A percentile compares a stretch with the other conserved stretches of the same genome.
Conservation (phyloP, 176 grass and related monocot genomes). For the Ampelocalamus luodianensis region DNA sequence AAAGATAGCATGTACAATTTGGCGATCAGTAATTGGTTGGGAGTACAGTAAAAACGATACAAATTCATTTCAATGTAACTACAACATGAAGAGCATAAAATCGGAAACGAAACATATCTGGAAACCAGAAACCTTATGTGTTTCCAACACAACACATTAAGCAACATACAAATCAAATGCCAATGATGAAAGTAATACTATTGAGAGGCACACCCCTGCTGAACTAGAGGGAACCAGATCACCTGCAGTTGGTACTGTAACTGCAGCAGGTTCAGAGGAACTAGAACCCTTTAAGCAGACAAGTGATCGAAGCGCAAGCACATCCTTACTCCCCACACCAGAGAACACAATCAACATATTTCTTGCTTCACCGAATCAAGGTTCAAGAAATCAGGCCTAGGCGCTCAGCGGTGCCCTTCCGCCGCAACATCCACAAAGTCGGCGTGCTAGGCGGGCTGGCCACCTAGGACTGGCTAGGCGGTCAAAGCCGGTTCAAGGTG, state of each 20-base stretch:
- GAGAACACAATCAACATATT: too few species aligned
- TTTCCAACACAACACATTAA: neutral
- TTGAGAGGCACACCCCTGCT: neutral
- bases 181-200: neutral
- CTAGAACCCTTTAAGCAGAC: too few species aligned
- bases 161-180: neutral
- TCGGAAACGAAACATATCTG: neutral
- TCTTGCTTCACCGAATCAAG: too few species aligned
- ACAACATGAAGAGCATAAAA: neutral
- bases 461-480: too few species aligned
- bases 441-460: too few species aligned
- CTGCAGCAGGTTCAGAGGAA: neutral
- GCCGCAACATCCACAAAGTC: too few species aligned
- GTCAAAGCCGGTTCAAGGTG: too few species aligned
- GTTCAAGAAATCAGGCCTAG: too few species aligned
- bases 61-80: neutral
- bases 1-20: slow-evolving; percentile 33
- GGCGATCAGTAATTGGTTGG: neutral
- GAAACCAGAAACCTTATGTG: neutral
- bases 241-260: neutral
- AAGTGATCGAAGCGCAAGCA: too few species aligned
- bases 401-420: too few species aligned
- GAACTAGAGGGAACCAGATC: neutral
- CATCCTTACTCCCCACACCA: too few species aligned
- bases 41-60: too few species aligned